Percentiles rank a stretch among this genome's conserved stretches.
Evolutionary conservation across 1,284 basidiomycete genomes (phyloP).

Genomic region (Trametes sp.): DNA sequence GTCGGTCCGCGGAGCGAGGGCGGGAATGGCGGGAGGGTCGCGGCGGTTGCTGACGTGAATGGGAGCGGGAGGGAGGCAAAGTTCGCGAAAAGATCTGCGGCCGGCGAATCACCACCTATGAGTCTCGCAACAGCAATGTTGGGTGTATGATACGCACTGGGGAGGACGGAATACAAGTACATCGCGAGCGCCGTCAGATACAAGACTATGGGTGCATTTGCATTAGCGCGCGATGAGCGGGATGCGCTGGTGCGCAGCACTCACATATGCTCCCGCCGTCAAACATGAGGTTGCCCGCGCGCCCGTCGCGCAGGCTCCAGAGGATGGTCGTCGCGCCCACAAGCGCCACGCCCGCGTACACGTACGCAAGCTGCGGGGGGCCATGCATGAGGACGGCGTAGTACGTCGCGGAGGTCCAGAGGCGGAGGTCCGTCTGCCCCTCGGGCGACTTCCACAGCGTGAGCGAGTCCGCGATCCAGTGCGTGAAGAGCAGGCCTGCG

Average conservation of each 20-base stretch:
- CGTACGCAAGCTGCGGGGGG: constrained; percentile 60
- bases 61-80: constrained; percentile 61
- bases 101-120: not conserved
- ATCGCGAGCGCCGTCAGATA: constrained; percentile 72
- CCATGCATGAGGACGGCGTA: constrained; percentile 77
- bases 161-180: constrained; percentile 76
- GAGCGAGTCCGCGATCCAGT: constrained; percentile 87
- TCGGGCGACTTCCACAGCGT: constrained; percentile 85
- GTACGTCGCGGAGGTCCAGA: constrained; percentile 82
- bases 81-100: constrained; percentile 59
- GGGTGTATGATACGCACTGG: constrained; percentile 60
- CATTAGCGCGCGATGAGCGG: constrained; percentile 12
- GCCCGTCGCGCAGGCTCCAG: constrained; percentile 77
- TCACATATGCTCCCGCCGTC: constrained; percentile 85
- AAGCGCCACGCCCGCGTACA: constrained; percentile 59
- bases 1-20: constrained; percentile 61
- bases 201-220: constrained; percentile 57
- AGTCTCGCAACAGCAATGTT: not conserved
- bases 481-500: constrained; percentile 78
- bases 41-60: constrained; percentile 30
- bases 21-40: constrained; percentile 36
- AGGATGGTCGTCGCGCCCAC: constrained; percentile 72
- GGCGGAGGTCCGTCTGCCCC: constrained; percentile 68
- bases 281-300: constrained; percentile 86
- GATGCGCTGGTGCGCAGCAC: constrained; percentile 35